Base-by-base conservation (phyloP, 2,329 filamentous ascomycete genomes). In the Elsinoe batatas region DNA sequence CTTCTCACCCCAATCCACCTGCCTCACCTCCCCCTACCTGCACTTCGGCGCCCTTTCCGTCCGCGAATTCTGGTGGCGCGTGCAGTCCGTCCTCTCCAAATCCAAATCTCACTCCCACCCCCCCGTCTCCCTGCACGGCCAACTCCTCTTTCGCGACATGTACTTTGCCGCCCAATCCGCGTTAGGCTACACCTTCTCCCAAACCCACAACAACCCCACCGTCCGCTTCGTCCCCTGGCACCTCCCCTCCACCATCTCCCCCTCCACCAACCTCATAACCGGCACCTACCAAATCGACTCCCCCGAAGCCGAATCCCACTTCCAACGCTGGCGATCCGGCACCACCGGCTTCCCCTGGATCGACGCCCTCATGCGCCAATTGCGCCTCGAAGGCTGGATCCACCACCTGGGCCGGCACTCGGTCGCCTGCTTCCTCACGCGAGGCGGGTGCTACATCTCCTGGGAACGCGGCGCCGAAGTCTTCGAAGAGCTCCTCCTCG, bases 141-240 rank as follows among this genome's bases (percentile, higher is more conserved):
- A 91, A 62, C 69, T 91, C 1, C 73, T 89, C 10, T 91, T 91
- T 67, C 77, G 87, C 13, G 87, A 91, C 65, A 91, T 91, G 87
- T 91, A 90, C 68, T 90, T 91, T 62, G 85, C 79, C 12, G 85
- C 86, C 0, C 85, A 91, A 65, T 84, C 85, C 0, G 76, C 79
- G 0, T 71, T 89, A 1, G 86, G 86, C 0, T 74, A 78, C 32
- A 63, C 72, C 0, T 90, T 88, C 61, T 74, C 71, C 1, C 84
- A 87, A 63, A 84, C 83, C 0, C 72, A 79, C 49, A 78, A 79
- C 35, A 91, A 91, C 63, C 68, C 76, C 0, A 71, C 84, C 60
- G 84, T 80, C 37, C 78, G 85, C n/a, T 89, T 90, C 68, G 80
- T 91, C 12, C 85, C 85, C 3, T 91, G 87, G 87, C 85, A 89